phyloP scores from a whole-genome alignment of 306 rosid genomes.

The Prunus mira region DNA sequence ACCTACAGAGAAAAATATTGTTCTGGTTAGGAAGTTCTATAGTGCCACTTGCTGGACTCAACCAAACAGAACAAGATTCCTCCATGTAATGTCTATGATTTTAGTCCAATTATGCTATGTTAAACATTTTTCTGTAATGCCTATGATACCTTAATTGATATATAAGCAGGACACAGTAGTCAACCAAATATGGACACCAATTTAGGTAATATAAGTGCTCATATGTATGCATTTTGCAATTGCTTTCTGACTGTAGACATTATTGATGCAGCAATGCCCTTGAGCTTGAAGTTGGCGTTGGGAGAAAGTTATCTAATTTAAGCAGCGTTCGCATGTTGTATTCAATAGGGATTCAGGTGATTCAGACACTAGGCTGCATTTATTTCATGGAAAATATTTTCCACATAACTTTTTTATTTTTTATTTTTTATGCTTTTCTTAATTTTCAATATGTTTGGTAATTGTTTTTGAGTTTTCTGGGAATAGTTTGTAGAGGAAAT shows the following conservation, averaged over 20 bases:
- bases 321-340: conserved; percentile 84
- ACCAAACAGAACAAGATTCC: too few relatives aligned
- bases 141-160: neutral
- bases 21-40: neutral
- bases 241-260: conserved; percentile 24
- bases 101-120: too few relatives aligned
- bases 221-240: neutral
- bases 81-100: too few relatives aligned
- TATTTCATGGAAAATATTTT: neutral
- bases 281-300: conserved; percentile 94
- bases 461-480: neutral
- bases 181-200: neutral
- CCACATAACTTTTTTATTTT: neutral
- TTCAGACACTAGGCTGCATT: conserved; percentile 1
- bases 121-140: too few relatives aligned
- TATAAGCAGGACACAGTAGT: neutral
- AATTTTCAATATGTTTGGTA: neutral
- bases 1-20: neutral
- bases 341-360: conserved; percentile 87
- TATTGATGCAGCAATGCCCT: conserved; percentile 65
- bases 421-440: neutral
- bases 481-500: neutral
- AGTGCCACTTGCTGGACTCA: neutral
- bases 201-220: conserved; percentile 4
- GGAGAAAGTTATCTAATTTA: conserved; percentile 85